phyloP scores from a whole-genome alignment of 2,329 filamentous ascomycete species.

The Huntiella decipiens region DNA sequence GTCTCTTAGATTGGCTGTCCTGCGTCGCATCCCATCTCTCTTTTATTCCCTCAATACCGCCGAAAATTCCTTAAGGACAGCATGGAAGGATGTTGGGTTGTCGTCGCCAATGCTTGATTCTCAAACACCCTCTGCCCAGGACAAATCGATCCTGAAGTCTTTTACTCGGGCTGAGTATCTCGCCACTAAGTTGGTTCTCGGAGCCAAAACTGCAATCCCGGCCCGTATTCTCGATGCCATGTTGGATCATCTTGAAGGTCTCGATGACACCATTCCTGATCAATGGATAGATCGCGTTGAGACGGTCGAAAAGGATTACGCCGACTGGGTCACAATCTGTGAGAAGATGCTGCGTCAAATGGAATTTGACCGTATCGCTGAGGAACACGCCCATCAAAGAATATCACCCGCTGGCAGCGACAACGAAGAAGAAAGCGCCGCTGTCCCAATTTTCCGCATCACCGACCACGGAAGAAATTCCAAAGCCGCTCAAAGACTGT shows the following conservation, averaged over 20 bases:
- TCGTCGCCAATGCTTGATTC: slow-evolving; percentile 6
- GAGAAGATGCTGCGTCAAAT: slow-evolving; percentile 54
- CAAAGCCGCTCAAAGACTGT: slow-evolving; percentile 1
- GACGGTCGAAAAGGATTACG: slow-evolving; percentile 54
- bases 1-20: slow-evolving; percentile 55
- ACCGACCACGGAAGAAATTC: background rate
- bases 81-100: slow-evolving; percentile 41
- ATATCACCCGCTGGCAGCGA: background rate
- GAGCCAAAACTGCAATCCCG: slow-evolving; percentile 47
- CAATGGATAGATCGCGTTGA: slow-evolving; percentile 80
- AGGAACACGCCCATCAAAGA: slow-evolving; percentile 6
- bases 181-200: slow-evolving; percentile 43
- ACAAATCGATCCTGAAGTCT: background rate
- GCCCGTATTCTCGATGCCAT: slow-evolving; percentile 64
- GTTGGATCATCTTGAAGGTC: slow-evolving; percentile 70
- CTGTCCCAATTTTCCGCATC: slow-evolving; percentile 5
- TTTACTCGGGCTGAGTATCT: slow-evolving; percentile 30
- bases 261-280: slow-evolving; percentile 67
- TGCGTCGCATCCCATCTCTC: slow-evolving; percentile 54
- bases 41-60: slow-evolving; percentile 46
- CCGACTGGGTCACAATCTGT: slow-evolving; percentile 61
- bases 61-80: slow-evolving; percentile 43
- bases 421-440: background rate
- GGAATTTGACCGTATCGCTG: slow-evolving; percentile 21
- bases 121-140: background rate